Evolutionary conservation across 1,139 yeast species (phyloP).

Genomic region (Lizanozyma gosingica): DNA sequence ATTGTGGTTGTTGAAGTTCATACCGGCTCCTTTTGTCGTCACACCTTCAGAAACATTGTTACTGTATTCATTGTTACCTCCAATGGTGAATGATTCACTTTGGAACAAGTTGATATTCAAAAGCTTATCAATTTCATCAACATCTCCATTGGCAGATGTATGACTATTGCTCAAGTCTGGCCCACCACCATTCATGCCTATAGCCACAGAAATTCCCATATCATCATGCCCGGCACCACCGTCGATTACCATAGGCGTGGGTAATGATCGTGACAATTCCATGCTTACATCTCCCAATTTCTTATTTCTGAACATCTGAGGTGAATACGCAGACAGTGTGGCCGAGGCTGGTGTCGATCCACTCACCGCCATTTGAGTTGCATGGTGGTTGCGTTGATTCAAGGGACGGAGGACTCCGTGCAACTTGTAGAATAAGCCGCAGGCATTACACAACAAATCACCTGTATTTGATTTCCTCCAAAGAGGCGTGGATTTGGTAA

Average conservation of each 20-base stretch:
- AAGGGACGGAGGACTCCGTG: constrained; percentile 53
- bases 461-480: constrained; percentile 45
- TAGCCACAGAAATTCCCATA: too few relatives aligned
- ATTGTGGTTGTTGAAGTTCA: too few relatives aligned
- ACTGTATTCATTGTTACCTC: constrained; percentile 6
- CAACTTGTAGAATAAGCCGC: constrained; percentile 47
- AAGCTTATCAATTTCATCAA: constrained; percentile 35
- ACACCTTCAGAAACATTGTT: too few relatives aligned
- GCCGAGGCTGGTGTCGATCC: neutral
- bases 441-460: constrained; percentile 49
- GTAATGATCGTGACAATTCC: neutral
- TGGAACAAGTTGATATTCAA: constrained; percentile 34
- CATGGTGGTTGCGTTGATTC: constrained; percentile 8
- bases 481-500: constrained; percentile 47
- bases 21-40: too few relatives aligned
- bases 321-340: neutral
- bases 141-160: constrained; percentile 3
- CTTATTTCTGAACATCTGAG: too few relatives aligned
- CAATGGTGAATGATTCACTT: constrained; percentile 20
- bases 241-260: neutral
- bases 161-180: constrained; percentile 4
- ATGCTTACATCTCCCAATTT: neutral
- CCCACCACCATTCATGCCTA: neutral
- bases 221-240: too few relatives aligned
- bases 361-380: neutral